phyloP scores from a whole-genome alignment of 164 flowering plant genomes.

The Platanus orientalis region DNA sequence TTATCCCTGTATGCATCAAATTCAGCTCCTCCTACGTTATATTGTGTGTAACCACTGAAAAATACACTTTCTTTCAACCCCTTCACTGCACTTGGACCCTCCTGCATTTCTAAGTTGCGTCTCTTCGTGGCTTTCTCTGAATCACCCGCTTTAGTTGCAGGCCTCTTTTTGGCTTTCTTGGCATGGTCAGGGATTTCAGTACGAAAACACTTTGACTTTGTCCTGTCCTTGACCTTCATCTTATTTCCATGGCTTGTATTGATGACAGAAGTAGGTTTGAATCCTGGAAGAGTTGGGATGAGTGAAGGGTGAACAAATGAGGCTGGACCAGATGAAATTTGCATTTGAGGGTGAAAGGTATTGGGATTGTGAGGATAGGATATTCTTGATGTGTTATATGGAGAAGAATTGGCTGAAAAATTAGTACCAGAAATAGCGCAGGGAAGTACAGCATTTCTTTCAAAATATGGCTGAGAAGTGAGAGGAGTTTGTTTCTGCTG shows the following conservation, averaged over 20 bases:
- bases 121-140: slow-evolving; percentile 25
- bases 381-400: slow-evolving; percentile 7
- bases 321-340: slow-evolving; percentile 18
- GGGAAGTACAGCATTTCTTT: slow-evolving; percentile 11
- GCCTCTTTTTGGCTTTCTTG: slow-evolving; percentile 39
- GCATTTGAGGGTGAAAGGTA: slow-evolving; percentile 16
- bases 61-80: slow-evolving; percentile 5
- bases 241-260: slow-evolving; percentile 18
- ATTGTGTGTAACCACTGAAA: slow-evolving; percentile 2
- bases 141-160: slow-evolving; percentile 18
- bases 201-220: slow-evolving; percentile 17
- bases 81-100: slow-evolving; percentile 13
- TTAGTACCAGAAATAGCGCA: slow-evolving; percentile 11
- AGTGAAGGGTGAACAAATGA: slow-evolving; percentile 22
- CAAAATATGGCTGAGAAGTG: slow-evolving; percentile 13
- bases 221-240: slow-evolving; percentile 19
- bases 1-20: slow-evolving; percentile 16
- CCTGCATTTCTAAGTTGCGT: slow-evolving; percentile 24
- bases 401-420: slow-evolving; percentile 15
- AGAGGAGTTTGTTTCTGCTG: slow-evolving; percentile 18
- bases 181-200: slow-evolving; percentile 16
- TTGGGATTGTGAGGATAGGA: slow-evolving; percentile 18
- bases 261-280: slow-evolving; percentile 14
- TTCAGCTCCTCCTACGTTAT: slow-evolving; percentile 14
- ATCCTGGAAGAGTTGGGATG: slow-evolving; percentile 28